A percentile compares a stretch with the other conserved stretches of the same genome.
Evolutionary conservation across 1,139 yeast genomes (phyloP).

Genomic region (Candida dubliniensis): DNA sequence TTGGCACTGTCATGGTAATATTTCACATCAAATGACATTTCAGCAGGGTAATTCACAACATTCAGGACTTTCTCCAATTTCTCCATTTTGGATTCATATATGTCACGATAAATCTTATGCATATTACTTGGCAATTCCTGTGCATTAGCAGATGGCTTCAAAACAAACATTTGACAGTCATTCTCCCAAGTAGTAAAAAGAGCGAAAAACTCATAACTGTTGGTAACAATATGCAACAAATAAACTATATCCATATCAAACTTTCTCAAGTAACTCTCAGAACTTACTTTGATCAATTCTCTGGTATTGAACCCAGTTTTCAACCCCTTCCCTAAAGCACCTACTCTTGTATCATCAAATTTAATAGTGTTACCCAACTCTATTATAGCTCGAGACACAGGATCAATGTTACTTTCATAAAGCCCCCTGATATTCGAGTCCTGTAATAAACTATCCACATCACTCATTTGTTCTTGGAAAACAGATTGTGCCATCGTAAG

Average conservation of each 20-base stretch:
- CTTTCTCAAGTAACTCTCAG: constrained; percentile 52
- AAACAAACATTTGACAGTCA: constrained; percentile 53
- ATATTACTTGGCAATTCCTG: constrained; percentile 62
- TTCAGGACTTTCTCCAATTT: constrained; percentile 42
- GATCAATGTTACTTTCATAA: constrained; percentile 71
- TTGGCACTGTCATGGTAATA: constrained; percentile 52
- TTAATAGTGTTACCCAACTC: constrained; percentile 73
- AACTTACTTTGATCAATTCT: constrained; percentile 50
- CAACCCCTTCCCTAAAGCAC: constrained; percentile 84
- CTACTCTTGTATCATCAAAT: constrained; percentile 68
- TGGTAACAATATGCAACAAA: constrained; percentile 69
- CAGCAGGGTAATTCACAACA: constrained; percentile 52
- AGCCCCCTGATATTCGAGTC: constrained; percentile 65
- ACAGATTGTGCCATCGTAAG: constrained; percentile 66
- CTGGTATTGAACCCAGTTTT: constrained; percentile 77
- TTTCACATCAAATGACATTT: constrained; percentile 50
- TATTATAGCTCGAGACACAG: constrained; percentile 74
- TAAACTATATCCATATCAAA: constrained; percentile 64
- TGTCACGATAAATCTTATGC: constrained; percentile 55
- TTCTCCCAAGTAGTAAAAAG: constrained; percentile 68
- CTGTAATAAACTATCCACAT: constrained; percentile 65
- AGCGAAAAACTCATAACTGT: constrained; percentile 74
- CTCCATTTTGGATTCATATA: constrained; percentile 47
- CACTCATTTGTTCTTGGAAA: constrained; percentile 56
- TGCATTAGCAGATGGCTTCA: constrained; percentile 70